Evolutionary conservation across 371 early-diverging fungal genomes (phyloP).

Genomic region (Phascolomyces articulosus): DNA sequence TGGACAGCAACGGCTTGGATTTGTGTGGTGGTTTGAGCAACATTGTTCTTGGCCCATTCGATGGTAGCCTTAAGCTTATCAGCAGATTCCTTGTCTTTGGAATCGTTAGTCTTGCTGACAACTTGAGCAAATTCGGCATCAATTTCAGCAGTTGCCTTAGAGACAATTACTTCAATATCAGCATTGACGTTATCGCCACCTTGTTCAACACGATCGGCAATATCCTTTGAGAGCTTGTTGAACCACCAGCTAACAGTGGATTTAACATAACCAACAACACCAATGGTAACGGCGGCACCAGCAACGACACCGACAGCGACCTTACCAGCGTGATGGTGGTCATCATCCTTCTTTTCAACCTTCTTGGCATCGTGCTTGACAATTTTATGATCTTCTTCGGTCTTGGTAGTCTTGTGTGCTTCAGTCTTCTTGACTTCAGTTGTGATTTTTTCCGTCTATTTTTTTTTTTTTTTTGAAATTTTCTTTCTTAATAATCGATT

Average conservation of each 20-base stretch:
- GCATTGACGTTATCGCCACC: conserved; percentile 25
- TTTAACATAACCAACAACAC: conserved; percentile 23
- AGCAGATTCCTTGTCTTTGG: not conserved
- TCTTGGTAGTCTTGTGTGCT: not conserved
- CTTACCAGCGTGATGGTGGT: conserved; percentile 9
- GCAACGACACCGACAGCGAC: conserved; percentile 5
- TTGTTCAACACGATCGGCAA: conserved; percentile 32
- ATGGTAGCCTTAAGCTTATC: conserved; percentile 6
- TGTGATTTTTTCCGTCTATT: conserved; percentile 2
- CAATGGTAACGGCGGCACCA: conserved; percentile 6
- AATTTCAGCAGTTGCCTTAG: conserved; percentile 22
- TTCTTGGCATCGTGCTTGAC: not conserved
- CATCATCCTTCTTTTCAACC: conserved; percentile 27
- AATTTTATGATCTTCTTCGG: not conserved
- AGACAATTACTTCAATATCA: conserved; percentile 39
- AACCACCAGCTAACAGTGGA: conserved; percentile 22
- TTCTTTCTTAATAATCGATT: not conserved
- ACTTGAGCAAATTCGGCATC: not conserved
- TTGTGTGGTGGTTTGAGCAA: conserved; percentile 8
- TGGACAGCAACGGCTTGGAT: conserved; percentile 16
- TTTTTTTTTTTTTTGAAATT: not conserved
- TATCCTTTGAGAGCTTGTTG: conserved; percentile 26
- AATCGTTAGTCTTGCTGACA: not conserved
- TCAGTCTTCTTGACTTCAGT: not conserved
- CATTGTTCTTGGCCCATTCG: conserved; percentile 10